Evolutionary conservation across 2,329 filamentous ascomycete species (phyloP).

Genomic region (Apiospora koreana): DNA sequence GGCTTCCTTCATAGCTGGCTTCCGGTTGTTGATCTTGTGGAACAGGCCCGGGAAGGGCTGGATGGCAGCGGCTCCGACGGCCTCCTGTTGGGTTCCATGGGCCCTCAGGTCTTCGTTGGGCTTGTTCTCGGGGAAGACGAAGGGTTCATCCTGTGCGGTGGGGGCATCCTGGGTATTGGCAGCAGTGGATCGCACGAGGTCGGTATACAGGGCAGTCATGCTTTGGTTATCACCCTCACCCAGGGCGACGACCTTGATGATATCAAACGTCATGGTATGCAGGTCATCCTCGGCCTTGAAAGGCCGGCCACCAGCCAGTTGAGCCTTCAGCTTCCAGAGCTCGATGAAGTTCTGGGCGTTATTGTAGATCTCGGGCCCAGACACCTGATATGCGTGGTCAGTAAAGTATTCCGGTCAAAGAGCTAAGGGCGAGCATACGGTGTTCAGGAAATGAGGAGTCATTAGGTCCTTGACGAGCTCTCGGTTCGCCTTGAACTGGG

Average conservation of each 20-base stretch:
- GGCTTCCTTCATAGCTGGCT: constrained; percentile 13
- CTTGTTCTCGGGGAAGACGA: constrained; percentile 14
- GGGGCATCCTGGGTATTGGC: background rate
- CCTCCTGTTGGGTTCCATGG: constrained; percentile 16
- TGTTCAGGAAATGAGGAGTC: constrained; percentile 36
- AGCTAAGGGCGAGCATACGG: constrained; percentile 4
- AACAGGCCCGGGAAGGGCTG: constrained; percentile 15
- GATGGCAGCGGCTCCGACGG: constrained; percentile 11
- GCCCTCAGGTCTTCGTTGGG: constrained; percentile 13
- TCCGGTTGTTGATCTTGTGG: constrained; percentile 17
- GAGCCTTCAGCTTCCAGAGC: constrained; percentile 34
- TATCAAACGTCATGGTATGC: constrained; percentile 32
- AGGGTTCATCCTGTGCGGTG: constrained; percentile 2
- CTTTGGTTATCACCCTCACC: constrained; percentile 21
- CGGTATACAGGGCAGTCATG: constrained; percentile 16
- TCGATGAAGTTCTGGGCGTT: constrained; percentile 29
- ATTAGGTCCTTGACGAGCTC: constrained; percentile 37
- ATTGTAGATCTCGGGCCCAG: constrained; percentile 34
- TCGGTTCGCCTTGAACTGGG: constrained; percentile 31
- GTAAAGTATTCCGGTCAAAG: background rate
- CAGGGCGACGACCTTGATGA: constrained; percentile 34
- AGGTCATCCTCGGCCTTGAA: constrained; percentile 34
- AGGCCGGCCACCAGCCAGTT: constrained; percentile 27
- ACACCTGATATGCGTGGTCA: constrained; percentile 23
- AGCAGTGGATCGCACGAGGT: constrained; percentile 10